Evolutionary conservation across 2,329 filamentous ascomycete genomes (phyloP).

Genomic region (Orbilia quercus): DNA sequence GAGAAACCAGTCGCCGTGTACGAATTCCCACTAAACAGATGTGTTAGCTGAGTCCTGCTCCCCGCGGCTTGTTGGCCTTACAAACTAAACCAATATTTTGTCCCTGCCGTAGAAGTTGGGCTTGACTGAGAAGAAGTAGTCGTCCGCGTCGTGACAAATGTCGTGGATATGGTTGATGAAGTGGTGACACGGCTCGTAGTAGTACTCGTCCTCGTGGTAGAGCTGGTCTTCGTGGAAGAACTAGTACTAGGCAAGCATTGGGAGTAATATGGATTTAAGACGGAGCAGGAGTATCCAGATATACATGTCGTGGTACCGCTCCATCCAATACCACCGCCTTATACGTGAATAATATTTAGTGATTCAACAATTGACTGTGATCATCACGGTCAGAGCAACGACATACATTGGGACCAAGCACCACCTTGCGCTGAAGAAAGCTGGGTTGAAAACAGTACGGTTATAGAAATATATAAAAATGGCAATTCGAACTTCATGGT

Average conservation of each 20-base stretch:
- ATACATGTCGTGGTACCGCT: constrained; percentile 56
- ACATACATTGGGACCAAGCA: constrained; percentile 38
- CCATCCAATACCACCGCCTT: constrained; percentile 60
- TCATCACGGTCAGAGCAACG: background rate
- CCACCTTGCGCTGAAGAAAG: constrained; percentile 19
- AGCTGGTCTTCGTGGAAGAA: constrained; percentile 51
- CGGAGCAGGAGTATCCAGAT: constrained; percentile 53
- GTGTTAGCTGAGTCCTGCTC: too few relatives aligned
- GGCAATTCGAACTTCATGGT: constrained; percentile 2
- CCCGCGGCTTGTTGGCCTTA: too few relatives aligned
- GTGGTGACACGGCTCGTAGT: too few relatives aligned
- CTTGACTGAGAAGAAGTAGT: constrained; percentile 1
- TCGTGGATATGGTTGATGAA: constrained; percentile 20
- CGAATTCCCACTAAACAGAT: constrained; percentile 33
- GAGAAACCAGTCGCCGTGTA: constrained; percentile 36
- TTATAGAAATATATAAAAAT: background rate
- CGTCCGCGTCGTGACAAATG: constrained; percentile 17
- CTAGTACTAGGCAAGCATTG: constrained; percentile 56
- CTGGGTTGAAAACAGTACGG: background rate
- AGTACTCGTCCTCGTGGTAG: background rate
- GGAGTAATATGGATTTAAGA: constrained; percentile 16
- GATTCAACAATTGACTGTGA: background rate
- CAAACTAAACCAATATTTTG: constrained; percentile 49
- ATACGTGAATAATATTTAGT: background rate
- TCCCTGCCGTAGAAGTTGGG: constrained; percentile 9